phyloP scores from a whole-genome alignment of 768 basidiomycete species.

The Agaricus blazei region DNA sequence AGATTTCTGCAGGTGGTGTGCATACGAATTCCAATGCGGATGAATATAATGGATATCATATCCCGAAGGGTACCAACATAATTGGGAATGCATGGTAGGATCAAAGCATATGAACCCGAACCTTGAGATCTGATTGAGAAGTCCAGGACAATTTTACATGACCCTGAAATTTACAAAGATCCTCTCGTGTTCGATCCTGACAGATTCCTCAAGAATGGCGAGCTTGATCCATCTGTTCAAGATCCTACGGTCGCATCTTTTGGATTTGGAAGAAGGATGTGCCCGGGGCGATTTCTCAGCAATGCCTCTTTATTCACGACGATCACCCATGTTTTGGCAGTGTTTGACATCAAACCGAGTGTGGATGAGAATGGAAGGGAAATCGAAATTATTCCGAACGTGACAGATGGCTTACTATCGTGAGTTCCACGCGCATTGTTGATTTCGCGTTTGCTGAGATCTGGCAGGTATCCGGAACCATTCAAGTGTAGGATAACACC shows the following conservation, averaged over 20 bases:
- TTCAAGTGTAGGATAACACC: not conserved
- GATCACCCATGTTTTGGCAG: constrained; percentile 17
- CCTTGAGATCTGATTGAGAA: not conserved
- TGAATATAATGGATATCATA: not conserved
- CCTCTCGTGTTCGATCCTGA: constrained; percentile 24
- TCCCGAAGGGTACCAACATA: not conserved
- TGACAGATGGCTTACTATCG: constrained; percentile 18
- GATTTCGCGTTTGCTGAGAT: not conserved
- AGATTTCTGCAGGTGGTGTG: not conserved
- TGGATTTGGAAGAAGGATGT: constrained; percentile 26
- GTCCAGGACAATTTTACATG: constrained; percentile 17
- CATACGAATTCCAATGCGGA: not conserved
- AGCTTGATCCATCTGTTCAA: constrained; percentile 18
- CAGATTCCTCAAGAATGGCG: constrained; percentile 20
- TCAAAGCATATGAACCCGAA: not conserved
- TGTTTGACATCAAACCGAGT: constrained; percentile 19
- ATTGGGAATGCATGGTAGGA: not conserved
- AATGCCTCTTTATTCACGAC: constrained; percentile 18
- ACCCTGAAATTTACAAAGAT: constrained; percentile 15
- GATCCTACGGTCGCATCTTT: constrained; percentile 23
- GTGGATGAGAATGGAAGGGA: constrained; percentile 17
- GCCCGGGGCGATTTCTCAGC: constrained; percentile 20
- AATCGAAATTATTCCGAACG: constrained; percentile 14
- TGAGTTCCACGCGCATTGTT: constrained; percentile 6
- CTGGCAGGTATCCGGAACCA: not conserved